Evolutionary conservation across 805 yeast genomes (phyloP), one percentile per base, ranked within the genome.

Genomic region (Suhomyces emberorum): DNA sequence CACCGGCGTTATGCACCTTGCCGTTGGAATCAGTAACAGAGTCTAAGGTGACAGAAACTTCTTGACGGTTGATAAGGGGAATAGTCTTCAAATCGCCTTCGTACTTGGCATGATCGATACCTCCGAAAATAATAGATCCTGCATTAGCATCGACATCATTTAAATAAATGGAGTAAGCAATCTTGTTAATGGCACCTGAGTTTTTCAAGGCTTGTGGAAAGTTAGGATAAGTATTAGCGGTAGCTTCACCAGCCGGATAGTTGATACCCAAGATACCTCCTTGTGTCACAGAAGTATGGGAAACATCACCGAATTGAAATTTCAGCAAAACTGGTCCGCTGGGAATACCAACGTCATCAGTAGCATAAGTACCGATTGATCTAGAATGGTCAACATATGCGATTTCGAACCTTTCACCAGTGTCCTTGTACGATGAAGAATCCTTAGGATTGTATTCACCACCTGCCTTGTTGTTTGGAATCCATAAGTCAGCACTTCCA

Each of bases 111-210:
- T 44, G 32, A 40, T 63, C 65, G 18, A 54, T 47, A 19, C 57
- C 61, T 8, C 69, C 70, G 38, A 63, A 51, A 8, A 47, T 32
- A 5, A 63, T 30, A 9, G 43, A 26, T 4, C 68, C 69, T 1
- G 43, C 26, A 18, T 32, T 28, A 39, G 47, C 39, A 31, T 37
- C 16, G 5, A 37, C 44, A 27, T 44, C 44, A 23, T 51, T 47
- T 39, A 61, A 43, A 39, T 45, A 54, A n/a, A 64, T 28, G 1
- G 65, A 51, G 32, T 51, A 59, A 8, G 57, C 34, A 14, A 44
- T 38, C 32, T 47, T 47, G 10, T 42, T 44, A 22, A 61, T 61
- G 16, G 42, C 28, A 3, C 65, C 66, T 10, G 52, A 61, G 5
- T 48, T 37, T 43, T 62, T 46, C 30, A 63, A 34, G 4, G 43